Conservation (phyloP, 2,329 filamentous ascomycete genomes). For the Stenocarpella maydis region DNA sequence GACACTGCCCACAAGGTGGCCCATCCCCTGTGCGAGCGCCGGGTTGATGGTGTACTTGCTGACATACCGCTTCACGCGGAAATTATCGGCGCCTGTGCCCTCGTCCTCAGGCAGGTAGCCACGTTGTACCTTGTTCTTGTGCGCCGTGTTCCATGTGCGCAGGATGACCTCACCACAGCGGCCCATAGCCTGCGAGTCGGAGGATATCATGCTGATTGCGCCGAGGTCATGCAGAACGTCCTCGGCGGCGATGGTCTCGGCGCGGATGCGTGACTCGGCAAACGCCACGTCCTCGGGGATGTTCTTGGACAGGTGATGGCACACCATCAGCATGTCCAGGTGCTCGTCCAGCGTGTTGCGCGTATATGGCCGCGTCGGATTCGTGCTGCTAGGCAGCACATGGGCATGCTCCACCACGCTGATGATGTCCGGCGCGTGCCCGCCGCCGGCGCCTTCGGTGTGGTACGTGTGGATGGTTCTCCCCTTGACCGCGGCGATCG, state of each 20-base stretch:
- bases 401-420: conserved; percentile 88
- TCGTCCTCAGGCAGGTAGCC: conserved; percentile 80
- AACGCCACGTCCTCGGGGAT: conserved; percentile 97
- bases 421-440: conserved; percentile 96
- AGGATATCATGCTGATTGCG: conserved; percentile 97
- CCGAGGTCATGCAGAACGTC: conserved; percentile 95
- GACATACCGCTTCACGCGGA: conserved; percentile 89
- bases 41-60: conserved; percentile 98
- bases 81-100: conserved; percentile 84
- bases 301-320: conserved; percentile 90
- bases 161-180: conserved; percentile 93
- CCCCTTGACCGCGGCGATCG: conserved; percentile 82
- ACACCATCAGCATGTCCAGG: conserved; percentile 98
- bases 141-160: conserved; percentile 94
- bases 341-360: conserved; percentile 94
- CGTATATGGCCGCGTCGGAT: conserved; percentile 90
- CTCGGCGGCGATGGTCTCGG: conserved; percentile 95
- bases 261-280: conserved; percentile 91
- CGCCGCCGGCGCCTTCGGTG: conserved; percentile 93
- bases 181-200: conserved; percentile 96
- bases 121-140: conserved; percentile 93
- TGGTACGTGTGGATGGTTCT: conserved; percentile 97
- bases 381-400: conserved; percentile 89
- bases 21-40: conserved; percentile 89
- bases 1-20: conserved; percentile 83